These are phyloP conservation scores for Chlorella ohadii DNA, from an alignment of 139 green algal species.

Conservation along the genomic window DNA sequence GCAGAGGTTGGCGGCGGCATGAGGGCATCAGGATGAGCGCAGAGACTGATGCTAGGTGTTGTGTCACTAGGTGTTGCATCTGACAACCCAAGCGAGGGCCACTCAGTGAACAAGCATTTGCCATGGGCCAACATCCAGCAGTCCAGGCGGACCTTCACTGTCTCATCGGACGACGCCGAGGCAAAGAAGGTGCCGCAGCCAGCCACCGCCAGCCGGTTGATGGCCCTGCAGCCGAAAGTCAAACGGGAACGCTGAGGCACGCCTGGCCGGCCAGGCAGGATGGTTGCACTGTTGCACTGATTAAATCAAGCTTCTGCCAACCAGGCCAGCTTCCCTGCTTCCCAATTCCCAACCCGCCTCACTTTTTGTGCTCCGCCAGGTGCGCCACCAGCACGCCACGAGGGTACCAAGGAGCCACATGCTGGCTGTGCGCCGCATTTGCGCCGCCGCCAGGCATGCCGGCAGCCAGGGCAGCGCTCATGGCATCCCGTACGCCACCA, in stretches of 20 bases:
- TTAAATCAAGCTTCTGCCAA: background rate
- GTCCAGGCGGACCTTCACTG: slow-evolving; percentile 68
- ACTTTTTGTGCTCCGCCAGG: slow-evolving; percentile 85
- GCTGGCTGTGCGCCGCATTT: background rate
- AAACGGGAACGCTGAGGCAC: no score
- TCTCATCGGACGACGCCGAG: slow-evolving; percentile 84
- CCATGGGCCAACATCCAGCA: no score
- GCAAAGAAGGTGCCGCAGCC: slow-evolving; percentile 79
- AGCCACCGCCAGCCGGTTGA: slow-evolving; percentile 80
- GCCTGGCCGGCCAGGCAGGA: no score
- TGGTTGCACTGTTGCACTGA: no score
- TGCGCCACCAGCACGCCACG: slow-evolving; percentile 91
- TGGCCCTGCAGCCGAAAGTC: slow-evolving; percentile 39
- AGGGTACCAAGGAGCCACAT: slow-evolving; percentile 75
- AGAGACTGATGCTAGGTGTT: no score
- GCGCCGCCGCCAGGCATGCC: slow-evolving; percentile 24
- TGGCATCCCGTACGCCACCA: slow-evolving; percentile 21
- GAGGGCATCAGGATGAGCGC: no score
- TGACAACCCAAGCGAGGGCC: no score
- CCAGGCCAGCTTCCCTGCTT: background rate
- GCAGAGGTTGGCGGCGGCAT: background rate
- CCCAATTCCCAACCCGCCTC: background rate
- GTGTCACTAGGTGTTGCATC: no score
- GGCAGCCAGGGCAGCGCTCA: slow-evolving; percentile 32
- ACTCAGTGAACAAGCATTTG: no score